A percentile compares a stretch with the other conserved stretches of the same genome.
These are phyloP conservation scores for Myriangium duriaei DNA, from an alignment of 2,329 filamentous ascomycete species.

Conservation along the genomic window DNA sequence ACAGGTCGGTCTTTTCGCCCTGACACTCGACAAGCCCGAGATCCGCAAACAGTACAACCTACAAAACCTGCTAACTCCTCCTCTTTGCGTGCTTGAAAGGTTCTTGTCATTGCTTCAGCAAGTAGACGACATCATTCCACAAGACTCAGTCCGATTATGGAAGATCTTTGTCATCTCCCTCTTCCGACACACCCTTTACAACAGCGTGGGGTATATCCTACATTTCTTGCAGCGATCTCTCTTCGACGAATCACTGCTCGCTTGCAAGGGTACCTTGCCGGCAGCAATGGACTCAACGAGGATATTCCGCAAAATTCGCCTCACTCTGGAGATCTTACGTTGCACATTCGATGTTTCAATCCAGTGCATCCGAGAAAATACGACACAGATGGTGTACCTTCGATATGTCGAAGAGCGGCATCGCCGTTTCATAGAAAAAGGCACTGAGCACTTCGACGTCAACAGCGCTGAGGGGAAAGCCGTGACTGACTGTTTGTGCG, in stretches of 20 bases:
- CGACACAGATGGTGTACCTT: neutral
- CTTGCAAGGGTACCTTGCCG: neutral
- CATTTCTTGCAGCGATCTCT: constrained; percentile 3
- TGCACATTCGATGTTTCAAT: constrained; percentile 1
- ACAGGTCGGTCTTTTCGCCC: neutral
- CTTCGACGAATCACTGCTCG: neutral
- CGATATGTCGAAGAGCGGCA: constrained; percentile 1
- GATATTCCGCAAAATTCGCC: constrained; percentile 5
- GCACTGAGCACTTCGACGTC: neutral
- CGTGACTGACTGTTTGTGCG: neutral
- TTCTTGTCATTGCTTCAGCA: neutral
- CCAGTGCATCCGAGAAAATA: constrained; percentile 2
- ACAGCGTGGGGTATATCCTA: constrained; percentile 1
- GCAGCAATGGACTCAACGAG: constrained; percentile 4
- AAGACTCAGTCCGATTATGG: constrained; percentile 1
- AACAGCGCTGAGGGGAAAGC: neutral
- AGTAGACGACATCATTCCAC: neutral
- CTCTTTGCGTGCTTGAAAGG: neutral
- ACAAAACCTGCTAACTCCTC: constrained; percentile 1
- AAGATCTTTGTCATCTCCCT: constrained; percentile 2
- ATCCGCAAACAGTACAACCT: neutral
- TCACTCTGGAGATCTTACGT: neutral
- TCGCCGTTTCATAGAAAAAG: constrained; percentile 1
- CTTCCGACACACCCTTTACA: constrained; percentile 1
- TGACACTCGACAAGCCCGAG: constrained; percentile 2